phyloP scores from a whole-genome alignment of 345 rosid species.

The Aquilaria malaccensis region DNA sequence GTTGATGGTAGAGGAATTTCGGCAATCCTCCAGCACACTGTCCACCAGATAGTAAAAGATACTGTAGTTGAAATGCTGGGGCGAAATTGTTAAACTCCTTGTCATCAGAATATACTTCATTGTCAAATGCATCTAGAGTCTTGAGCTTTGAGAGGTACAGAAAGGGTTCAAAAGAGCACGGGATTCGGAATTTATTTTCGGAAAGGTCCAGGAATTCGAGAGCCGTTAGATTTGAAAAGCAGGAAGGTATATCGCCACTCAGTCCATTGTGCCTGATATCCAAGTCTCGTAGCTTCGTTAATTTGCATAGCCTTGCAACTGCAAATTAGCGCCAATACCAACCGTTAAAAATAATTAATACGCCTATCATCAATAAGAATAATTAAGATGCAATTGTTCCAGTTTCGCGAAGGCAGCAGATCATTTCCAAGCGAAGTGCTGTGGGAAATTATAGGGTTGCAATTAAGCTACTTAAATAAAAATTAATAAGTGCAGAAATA shows the following conservation, averaged over 20 bases:
- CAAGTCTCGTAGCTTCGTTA: conserved; percentile 2
- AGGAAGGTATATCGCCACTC: not conserved
- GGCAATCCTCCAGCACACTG: conserved; percentile 1
- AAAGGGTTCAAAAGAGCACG: conserved; percentile 1
- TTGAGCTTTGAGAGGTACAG: conserved; percentile 12
- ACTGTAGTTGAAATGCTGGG: not conserved
- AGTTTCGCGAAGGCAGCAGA: too few relatives aligned
- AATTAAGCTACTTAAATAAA: too few relatives aligned
- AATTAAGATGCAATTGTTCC: too few relatives aligned
- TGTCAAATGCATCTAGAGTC: not conserved
- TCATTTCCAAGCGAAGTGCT: too few relatives aligned
- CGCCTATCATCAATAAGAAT: too few relatives aligned
- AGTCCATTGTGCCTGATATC: conserved; percentile 5
- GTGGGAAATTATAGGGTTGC: too few relatives aligned
- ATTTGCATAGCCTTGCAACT: conserved; percentile 1
- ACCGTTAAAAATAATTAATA: too few relatives aligned
- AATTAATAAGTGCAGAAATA: too few relatives aligned
- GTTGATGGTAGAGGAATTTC: conserved; percentile 11
- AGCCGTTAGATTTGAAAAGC: not conserved
- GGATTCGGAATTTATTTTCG: not conserved
- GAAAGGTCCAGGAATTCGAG: conserved; percentile 1
- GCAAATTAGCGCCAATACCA: not conserved
- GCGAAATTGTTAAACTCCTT: not conserved
- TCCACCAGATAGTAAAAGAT: not conserved
- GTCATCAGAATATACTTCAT: not conserved